Base-by-base conservation (phyloP, 2,329 filamentous ascomycete genomes). In the Aspergillus fijiensis region DNA sequence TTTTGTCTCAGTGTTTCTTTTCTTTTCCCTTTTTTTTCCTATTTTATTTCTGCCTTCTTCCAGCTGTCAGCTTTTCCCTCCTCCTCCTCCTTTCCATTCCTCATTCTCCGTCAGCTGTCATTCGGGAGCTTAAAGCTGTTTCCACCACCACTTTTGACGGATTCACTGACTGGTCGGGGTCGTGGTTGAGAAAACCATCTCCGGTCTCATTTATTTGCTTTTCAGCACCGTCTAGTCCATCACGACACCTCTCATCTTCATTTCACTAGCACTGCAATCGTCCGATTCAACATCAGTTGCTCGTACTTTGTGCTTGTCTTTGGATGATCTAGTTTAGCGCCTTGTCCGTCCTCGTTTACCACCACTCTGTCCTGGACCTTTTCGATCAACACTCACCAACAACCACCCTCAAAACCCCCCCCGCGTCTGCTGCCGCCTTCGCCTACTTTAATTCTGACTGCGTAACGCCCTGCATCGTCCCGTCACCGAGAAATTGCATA, bases 401-500 rank as follows among this genome's bases (percentile, higher is more conserved):
- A 12, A 19, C n/a, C 39, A 19, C 16, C 39, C 5, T 45, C 39
- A 5, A 45, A 16, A 45, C 1, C 2, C 39, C 39, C 65, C 63
- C 65, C 67, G 62, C 68, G 64, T 66, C 64, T 58, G 59, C 67
- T 67, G 65, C 65, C 65, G 65, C 63, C 68, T 69, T 64, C 59
- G 59, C 63, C 65, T 64, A 63, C 58, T 61, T 54, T 60, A 62
- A 62, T 60, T 63, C 49, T 61, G 69, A 65, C 65, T 67, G 65
- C 65, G 62, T 66, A 65, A 68, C 65, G 61, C 64, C 59, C 61
- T 69, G 65, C 66, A 68, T 69, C 59, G 55, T 64, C 63, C 60
- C 62, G 60, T 70, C 62, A 63, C 59, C 16, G 65, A 65, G 61
- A 61, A 59, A 62, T 58, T 62, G 55, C 60, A 63, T 63, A 63